These are phyloP conservation scores for Alternaria conjuncta DNA, from an alignment of 2,329 filamentous ascomycete species.

Conservation along the genomic window DNA sequence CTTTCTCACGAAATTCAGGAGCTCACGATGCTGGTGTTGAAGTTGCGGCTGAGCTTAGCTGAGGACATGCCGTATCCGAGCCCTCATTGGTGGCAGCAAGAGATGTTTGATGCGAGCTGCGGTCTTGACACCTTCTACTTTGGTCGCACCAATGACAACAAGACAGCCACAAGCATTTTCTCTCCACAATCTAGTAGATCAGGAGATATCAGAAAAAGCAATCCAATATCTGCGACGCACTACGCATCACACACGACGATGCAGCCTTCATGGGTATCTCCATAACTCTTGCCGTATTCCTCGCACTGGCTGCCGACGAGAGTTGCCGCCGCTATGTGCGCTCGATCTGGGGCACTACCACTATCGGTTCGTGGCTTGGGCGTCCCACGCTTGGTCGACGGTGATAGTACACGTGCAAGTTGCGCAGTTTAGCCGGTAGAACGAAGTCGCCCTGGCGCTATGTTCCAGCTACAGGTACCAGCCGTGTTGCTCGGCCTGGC, in stretches of 20 bases:
- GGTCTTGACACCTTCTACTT: conserved; percentile 24
- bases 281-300: not conserved
- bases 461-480: conserved; percentile 12
- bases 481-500: conserved; percentile 19
- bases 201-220: conserved; percentile 7
- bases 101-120: conserved; percentile 10
- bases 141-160: conserved; percentile 12
- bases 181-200: conserved; percentile 1
- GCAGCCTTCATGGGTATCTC: not conserved
- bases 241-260: not conserved
- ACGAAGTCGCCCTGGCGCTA: conserved; percentile 5
- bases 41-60: conserved; percentile 10
- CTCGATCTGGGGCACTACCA: not conserved
- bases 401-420: conserved; percentile 28
- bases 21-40: conserved; percentile 13
- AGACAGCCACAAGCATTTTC: not conserved
- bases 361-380: conserved; percentile 11
- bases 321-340: conserved; percentile 1
- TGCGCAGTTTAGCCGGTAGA: conserved; percentile 26
- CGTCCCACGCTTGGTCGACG: conserved; percentile 22
- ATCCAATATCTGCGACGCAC: not conserved
- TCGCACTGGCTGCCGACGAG: not conserved
- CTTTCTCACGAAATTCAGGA: conserved; percentile 2
- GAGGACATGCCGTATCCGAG: conserved; percentile 3
- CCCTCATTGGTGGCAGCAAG: conserved; percentile 15